Evolutionary conservation across 1,284 basidiomycete species (phyloP).

Genomic region (Trichosporon inkin): DNA sequence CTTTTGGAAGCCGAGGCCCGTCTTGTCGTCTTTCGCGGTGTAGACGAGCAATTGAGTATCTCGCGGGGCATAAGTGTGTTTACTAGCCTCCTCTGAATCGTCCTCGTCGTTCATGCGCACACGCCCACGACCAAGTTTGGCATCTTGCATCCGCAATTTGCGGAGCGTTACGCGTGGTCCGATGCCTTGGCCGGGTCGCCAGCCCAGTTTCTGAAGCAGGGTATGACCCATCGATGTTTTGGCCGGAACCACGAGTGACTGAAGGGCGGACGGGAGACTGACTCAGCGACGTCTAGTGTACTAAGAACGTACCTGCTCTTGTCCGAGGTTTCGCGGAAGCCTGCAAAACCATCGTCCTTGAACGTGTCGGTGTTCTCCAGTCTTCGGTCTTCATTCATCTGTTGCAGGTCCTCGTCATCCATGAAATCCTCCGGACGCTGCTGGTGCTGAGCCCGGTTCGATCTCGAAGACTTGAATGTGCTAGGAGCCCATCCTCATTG

Average conservation of each 20-base stretch:
- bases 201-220: slow-evolving; percentile 90
- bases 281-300: slow-evolving; percentile 7
- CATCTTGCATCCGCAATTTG: slow-evolving; percentile 68
- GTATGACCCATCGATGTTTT: slow-evolving; percentile 65
- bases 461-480: slow-evolving; percentile 81
- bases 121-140: slow-evolving; percentile 47
- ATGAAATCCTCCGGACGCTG: slow-evolving; percentile 85
- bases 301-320: slow-evolving; percentile 27
- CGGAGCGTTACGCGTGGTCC: slow-evolving; percentile 81
- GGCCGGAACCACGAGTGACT: slow-evolving; percentile 43
- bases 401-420: slow-evolving; percentile 96
- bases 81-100: slow-evolving; percentile 63
- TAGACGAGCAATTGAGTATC: slow-evolving; percentile 66
- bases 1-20: slow-evolving; percentile 73
- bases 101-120: slow-evolving; percentile 51
- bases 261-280: slow-evolving; percentile 56
- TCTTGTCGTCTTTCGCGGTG: slow-evolving; percentile 65
- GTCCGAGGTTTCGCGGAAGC: slow-evolving; percentile 55
- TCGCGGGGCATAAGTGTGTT: slow-evolving; percentile 78
- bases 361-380: slow-evolving; percentile 57
- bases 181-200: slow-evolving; percentile 86
- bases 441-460: slow-evolving; percentile 61
- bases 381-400: slow-evolving; percentile 65
- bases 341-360: slow-evolving; percentile 61
- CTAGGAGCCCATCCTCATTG: slow-evolving; percentile 82